These are phyloP conservation scores for Myotisia sp. DNA, from an alignment of 2,329 filamentous ascomycete genomes.

Conservation along the genomic window DNA sequence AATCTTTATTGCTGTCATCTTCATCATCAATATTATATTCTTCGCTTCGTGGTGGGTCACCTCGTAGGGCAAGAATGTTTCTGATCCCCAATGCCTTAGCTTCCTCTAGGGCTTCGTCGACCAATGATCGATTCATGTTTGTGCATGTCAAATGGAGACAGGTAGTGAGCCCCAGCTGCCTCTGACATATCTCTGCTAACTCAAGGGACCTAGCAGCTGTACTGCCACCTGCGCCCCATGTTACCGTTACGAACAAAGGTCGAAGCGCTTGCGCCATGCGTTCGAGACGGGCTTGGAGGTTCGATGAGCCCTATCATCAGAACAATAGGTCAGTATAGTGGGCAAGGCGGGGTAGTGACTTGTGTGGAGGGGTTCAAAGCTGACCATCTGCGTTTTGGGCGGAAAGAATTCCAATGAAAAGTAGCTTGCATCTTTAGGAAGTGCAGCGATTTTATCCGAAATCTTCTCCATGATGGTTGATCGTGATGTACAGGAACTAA, in stretches of 20 bases:
- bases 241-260: slow-evolving; percentile 91
- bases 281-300: slow-evolving; percentile 80
- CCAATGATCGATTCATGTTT: slow-evolving; percentile 77
- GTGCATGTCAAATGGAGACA: slow-evolving; percentile 95
- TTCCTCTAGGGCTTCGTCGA: slow-evolving; percentile 81
- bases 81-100: slow-evolving; percentile 81
- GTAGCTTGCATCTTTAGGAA: slow-evolving; percentile 68
- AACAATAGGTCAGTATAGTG: slow-evolving; percentile 14
- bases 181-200: slow-evolving; percentile 86
- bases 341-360: neutral
- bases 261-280: slow-evolving; percentile 86
- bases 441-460: slow-evolving; percentile 83
- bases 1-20: slow-evolving; percentile 56
- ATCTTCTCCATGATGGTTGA: slow-evolving; percentile 52
- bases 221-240: slow-evolving; percentile 91
- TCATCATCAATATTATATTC: slow-evolving; percentile 62
- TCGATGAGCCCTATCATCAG: slow-evolving; percentile 57
- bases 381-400: slow-evolving; percentile 79
- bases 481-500: neutral
- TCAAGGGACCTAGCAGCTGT: slow-evolving; percentile 85
- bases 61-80: slow-evolving; percentile 83
- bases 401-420: slow-evolving; percentile 99
- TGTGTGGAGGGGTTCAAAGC: slow-evolving; percentile 20
- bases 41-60: slow-evolving; percentile 76
- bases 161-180: slow-evolving; percentile 80